phyloP scores from a whole-genome alignment of 768 basidiomycete genomes.

The Gymnopilus junonius region DNA sequence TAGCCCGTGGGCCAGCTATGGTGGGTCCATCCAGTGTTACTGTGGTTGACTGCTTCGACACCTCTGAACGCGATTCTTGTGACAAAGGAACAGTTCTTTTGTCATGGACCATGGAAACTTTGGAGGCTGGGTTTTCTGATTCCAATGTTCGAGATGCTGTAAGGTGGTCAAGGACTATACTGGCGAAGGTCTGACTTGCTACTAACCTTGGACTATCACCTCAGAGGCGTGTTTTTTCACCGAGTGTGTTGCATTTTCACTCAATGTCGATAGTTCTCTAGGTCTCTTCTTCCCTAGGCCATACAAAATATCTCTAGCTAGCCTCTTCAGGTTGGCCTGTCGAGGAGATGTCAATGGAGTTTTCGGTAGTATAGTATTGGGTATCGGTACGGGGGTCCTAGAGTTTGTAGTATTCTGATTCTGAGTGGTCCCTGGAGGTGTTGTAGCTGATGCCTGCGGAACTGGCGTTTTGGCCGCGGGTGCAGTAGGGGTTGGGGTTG shows the following conservation, averaged over 20 bases:
- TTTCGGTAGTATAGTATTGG: background rate
- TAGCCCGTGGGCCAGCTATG: background rate
- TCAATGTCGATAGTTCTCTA: constrained; percentile 7
- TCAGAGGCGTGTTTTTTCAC: constrained; percentile 27
- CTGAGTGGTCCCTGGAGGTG: background rate
- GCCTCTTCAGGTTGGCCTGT: constrained; percentile 51
- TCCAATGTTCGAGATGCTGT: background rate
- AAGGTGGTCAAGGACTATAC: background rate
- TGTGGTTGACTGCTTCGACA: background rate
- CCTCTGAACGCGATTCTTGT: background rate
- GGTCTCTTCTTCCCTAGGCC: constrained; percentile 49
- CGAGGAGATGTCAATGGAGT: constrained; percentile 33
- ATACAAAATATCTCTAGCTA: constrained; percentile 61
- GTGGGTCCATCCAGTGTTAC: background rate
- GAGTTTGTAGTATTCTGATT: background rate
- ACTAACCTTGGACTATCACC: background rate
- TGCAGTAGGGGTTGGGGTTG: background rate
- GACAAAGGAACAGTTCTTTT: background rate
- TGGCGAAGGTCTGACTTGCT: background rate
- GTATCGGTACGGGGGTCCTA: background rate
- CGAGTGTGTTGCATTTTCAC: constrained; percentile 6
- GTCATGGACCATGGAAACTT: background rate
- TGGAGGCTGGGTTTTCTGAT: background rate
- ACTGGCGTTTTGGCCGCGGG: background rate
- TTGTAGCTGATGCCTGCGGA: background rate